Conservation (phyloP, 2,329 filamentous ascomycete genomes). For the Aspergillus sp. region DNA sequence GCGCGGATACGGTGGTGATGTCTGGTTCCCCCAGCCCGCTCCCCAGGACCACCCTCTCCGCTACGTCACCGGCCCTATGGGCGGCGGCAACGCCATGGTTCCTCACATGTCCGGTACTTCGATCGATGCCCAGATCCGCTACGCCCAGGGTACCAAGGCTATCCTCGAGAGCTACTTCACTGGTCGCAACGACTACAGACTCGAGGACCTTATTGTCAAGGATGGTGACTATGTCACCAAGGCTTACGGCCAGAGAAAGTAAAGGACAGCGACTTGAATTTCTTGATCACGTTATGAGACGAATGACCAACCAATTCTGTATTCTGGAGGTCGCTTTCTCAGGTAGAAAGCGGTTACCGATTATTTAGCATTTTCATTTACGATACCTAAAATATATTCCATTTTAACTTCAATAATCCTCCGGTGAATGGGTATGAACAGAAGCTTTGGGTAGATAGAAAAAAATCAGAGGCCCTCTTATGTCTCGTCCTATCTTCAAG, state of each 20-base stretch:
- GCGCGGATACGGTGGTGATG: slow-evolving; percentile 46
- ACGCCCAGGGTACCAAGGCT: slow-evolving; percentile 79
- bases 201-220: slow-evolving; percentile 86
- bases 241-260: slow-evolving; percentile 73
- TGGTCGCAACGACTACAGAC: slow-evolving; percentile 80
- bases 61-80: slow-evolving; percentile 88
- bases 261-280: slow-evolving; percentile 3
- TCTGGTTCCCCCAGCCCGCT: slow-evolving; percentile 96
- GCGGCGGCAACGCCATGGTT: slow-evolving; percentile 97
- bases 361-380: no score
- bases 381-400: no score
- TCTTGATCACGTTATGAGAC: no score
- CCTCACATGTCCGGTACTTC: slow-evolving; percentile 98
- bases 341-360: no score
- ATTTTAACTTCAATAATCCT: no score
- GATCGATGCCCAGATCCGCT: slow-evolving; percentile 94
- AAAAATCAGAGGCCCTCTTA: no score
- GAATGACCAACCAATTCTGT: no score
- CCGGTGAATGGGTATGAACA: no score
- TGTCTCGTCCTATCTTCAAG: no score
- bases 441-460: no score
- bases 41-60: slow-evolving; percentile 90
- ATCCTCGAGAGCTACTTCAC: slow-evolving; percentile 90
- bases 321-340: no score
- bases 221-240: slow-evolving; percentile 91